Evolutionary conservation across 352 stramenopile species (phyloP).

Genomic region (Blastocystis hominis): DNA sequence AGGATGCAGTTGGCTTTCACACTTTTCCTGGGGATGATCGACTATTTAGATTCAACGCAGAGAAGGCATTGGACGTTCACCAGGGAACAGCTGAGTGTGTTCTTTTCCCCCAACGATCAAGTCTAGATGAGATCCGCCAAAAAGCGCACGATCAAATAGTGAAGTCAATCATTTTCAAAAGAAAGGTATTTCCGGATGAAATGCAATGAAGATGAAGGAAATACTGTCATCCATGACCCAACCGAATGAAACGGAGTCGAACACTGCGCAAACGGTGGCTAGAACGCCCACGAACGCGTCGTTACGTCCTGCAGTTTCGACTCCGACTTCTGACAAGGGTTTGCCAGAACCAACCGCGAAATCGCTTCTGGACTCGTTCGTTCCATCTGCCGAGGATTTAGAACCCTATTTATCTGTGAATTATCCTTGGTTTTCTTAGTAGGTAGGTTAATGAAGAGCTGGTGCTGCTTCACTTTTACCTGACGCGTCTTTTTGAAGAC

Average conservation of each 20-base stretch:
- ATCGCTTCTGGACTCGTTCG: background rate
- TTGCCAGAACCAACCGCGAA: background rate
- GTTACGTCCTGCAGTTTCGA: background rate
- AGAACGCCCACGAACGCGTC: background rate
- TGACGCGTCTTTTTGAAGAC: background rate
- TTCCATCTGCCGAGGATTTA: background rate
- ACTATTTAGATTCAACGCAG: slow-evolving; percentile 21
- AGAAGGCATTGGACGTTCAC: background rate
- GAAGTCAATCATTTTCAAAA: slow-evolving; percentile 13
- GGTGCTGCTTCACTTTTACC: background rate
- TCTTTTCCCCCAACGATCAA: background rate
- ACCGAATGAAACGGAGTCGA: background rate
- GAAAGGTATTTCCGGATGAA: background rate
- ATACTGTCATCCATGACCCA: background rate
- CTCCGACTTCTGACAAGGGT: background rate
- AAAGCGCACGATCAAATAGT: background rate
- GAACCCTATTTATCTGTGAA: background rate
- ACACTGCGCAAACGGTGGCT: background rate
- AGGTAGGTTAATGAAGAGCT: slow-evolving; percentile 5
- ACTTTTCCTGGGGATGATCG: background rate
- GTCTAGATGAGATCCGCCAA: background rate
- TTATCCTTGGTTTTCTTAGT: background rate
- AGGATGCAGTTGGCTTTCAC: too few relatives aligned
- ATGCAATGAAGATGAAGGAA: background rate
- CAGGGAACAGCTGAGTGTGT: background rate